phyloP scores from a whole-genome alignment of 345 rosid genomes.

The Noccaea bulbosa region DNA sequence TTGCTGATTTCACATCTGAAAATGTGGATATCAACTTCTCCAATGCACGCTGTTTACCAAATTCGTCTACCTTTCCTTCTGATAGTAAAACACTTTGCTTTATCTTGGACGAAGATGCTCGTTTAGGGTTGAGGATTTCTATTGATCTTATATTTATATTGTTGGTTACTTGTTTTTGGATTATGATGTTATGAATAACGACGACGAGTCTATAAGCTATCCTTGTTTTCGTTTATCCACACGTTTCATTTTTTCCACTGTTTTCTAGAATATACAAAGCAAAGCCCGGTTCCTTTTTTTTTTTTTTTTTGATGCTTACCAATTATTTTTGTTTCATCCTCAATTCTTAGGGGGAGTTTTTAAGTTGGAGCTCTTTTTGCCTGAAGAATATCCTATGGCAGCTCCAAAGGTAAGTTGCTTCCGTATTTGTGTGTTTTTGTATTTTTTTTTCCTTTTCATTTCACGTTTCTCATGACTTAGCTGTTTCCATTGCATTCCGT shows the following conservation, averaged over 20 bases:
- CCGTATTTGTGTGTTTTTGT: neutral
- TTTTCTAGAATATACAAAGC: neutral
- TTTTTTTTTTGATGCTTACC: neutral
- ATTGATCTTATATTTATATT: neutral
- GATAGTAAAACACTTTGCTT: neutral
- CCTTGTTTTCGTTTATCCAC: neutral
- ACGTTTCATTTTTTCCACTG: neutral
- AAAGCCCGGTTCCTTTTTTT: neutral
- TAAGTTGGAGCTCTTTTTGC: conserved; percentile 96
- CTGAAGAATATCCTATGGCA: conserved; percentile 99
- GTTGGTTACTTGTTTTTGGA: neutral
- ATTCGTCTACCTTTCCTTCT: neutral
- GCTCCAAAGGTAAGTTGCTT: conserved; percentile 81
- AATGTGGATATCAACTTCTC: neutral
- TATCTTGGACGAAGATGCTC: neutral
- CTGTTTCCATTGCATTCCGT: neutral
- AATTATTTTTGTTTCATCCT: conserved; percentile 4
- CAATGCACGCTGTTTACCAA: neutral
- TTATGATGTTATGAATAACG: conserved; percentile 4
- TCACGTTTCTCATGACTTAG: neutral
- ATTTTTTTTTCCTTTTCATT: neutral
- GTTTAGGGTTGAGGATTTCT: neutral
- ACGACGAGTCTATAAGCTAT: neutral
- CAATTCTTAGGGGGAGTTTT: conserved; percentile 81
- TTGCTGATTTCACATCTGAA: neutral